These are phyloP conservation scores for Porpolomopsis calyptriformis DNA, from an alignment of 768 basidiomycete species.

Conservation along the genomic window DNA sequence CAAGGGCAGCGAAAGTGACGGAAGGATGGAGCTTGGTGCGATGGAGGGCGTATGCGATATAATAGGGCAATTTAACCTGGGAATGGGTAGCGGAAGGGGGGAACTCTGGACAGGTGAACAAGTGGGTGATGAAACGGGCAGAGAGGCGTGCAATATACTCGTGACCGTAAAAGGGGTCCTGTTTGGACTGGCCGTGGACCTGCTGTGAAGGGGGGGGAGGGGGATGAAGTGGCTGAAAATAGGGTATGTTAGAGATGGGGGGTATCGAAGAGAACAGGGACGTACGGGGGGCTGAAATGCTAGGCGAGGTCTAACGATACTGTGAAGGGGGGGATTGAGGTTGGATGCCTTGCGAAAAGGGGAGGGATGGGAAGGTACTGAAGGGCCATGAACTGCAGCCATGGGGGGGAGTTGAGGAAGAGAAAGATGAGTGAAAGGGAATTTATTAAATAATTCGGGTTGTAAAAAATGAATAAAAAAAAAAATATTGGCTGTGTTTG, in stretches of 20 bases:
- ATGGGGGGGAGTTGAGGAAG: constrained; percentile 6
- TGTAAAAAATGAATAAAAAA: not conserved
- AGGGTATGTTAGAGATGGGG: constrained; percentile 1
- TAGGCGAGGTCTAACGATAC: too few relatives aligned
- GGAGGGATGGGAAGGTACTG: constrained; percentile 4
- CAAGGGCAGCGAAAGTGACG: constrained; percentile 58
- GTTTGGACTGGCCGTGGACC: constrained; percentile 14
- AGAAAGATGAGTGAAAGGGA: not conserved
- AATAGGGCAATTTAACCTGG: constrained; percentile 57
- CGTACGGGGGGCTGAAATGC: too few relatives aligned
- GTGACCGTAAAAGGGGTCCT: constrained; percentile 67
- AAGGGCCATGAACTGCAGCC: constrained; percentile 10
- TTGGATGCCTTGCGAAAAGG: not conserved
- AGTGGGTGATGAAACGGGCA: constrained; percentile 70
- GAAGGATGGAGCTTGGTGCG: constrained; percentile 64
- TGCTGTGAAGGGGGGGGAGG: not conserved
- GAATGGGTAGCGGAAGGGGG: constrained; percentile 50
- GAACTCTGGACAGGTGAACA: constrained; percentile 79
- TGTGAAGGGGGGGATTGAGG: not conserved
- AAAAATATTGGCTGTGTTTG: too few relatives aligned
- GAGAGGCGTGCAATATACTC: constrained; percentile 59
- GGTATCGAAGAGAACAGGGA: not conserved
- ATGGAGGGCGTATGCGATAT: constrained; percentile 82
- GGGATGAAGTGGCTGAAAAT: not conserved
- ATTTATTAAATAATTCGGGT: not conserved